Conservation (phyloP, 768 basidiomycete genomes). For the Termitomyces sp. region DNA sequence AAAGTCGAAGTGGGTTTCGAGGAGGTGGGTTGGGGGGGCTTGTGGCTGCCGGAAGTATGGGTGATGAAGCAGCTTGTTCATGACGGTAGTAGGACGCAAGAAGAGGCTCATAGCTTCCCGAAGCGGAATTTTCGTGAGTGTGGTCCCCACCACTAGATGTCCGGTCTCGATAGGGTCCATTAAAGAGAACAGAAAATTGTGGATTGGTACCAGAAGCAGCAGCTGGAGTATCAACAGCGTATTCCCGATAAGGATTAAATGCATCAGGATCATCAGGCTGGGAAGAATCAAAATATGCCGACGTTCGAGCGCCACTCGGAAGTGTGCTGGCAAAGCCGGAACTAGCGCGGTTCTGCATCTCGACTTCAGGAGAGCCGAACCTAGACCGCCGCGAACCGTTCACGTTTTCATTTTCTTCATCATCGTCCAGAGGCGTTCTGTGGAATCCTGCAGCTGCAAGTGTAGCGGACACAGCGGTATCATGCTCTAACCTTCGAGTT, state of each 20-base stretch:
- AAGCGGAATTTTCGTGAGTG: constrained; percentile 32
- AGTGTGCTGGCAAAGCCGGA: constrained; percentile 27
- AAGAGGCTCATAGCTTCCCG: constrained; percentile 58
- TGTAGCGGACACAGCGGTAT: constrained; percentile 65
- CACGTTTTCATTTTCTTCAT: constrained; percentile 32
- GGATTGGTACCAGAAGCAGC: constrained; percentile 34
- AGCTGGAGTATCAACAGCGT: constrained; percentile 23
- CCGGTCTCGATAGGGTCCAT: constrained; percentile 26
- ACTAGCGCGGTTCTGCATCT: constrained; percentile 38
- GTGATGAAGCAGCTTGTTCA: constrained; percentile 9
- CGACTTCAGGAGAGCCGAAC: constrained; percentile 25
- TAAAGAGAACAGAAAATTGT: constrained; percentile 28
- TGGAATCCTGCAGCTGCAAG: constrained; percentile 68
- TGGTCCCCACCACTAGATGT: constrained; percentile 24
- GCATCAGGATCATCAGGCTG: constrained; percentile 28
- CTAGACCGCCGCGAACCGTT: constrained; percentile 18
- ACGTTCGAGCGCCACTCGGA: constrained; percentile 26
- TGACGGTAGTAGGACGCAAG: constrained; percentile 38
- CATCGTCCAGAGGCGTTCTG: constrained; percentile 63
- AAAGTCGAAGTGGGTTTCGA: constrained; percentile 25
- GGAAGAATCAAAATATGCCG: constrained; percentile 31
- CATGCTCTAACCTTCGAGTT: constrained; percentile 57
- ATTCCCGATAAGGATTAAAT: constrained; percentile 54
- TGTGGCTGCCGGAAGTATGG: constrained; percentile 18
- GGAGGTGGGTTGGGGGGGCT: constrained; percentile 28